Evolutionary conservation across 108 stramenopile genomes (phyloP).

Genomic region (Nannochloropsis gaditana): DNA sequence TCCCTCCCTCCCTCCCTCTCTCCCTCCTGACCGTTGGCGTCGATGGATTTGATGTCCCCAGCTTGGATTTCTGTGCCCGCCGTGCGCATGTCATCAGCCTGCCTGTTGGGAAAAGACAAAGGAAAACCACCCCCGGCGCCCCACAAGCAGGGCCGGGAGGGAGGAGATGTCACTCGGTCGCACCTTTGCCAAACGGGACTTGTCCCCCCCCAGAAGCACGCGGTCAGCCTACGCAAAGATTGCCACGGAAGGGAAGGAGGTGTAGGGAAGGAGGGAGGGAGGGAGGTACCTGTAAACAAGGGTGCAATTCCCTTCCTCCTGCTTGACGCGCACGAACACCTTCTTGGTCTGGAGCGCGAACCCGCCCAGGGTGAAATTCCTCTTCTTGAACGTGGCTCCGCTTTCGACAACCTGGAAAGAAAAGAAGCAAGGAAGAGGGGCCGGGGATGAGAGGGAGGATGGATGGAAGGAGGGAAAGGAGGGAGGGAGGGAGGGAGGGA

Average conservation of each 20-base stretch:
- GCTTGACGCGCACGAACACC: too few relatives aligned
- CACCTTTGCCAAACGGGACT: not conserved
- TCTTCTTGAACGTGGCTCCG: not conserved
- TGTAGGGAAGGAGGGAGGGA: conserved; percentile 1
- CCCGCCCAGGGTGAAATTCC: not conserved
- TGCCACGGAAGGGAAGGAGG: not conserved
- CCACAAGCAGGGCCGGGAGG: not conserved
- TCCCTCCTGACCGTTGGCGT: not conserved
- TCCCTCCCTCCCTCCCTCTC: not conserved
- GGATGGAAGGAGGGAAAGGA: not conserved
- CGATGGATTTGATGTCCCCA: not conserved
- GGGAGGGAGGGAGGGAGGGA: not conserved
- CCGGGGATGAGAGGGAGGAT: not conserved
- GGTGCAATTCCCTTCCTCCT: not conserved
- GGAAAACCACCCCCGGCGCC: not conserved
- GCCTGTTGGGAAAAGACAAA: not conserved
- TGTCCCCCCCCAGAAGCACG: not conserved
- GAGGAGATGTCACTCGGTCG: not conserved
- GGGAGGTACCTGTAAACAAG: not conserved
- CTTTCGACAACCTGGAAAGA: not conserved
- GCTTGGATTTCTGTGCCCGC: not conserved
- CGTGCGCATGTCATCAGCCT: not conserved
- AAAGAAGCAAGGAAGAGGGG: not conserved
- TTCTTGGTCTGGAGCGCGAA: not conserved
- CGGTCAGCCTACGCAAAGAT: not conserved